These are phyloP conservation scores for Ophiosphaerella herpotricha DNA, from an alignment of 2,329 filamentous ascomycete species.

Conservation along the genomic window DNA sequence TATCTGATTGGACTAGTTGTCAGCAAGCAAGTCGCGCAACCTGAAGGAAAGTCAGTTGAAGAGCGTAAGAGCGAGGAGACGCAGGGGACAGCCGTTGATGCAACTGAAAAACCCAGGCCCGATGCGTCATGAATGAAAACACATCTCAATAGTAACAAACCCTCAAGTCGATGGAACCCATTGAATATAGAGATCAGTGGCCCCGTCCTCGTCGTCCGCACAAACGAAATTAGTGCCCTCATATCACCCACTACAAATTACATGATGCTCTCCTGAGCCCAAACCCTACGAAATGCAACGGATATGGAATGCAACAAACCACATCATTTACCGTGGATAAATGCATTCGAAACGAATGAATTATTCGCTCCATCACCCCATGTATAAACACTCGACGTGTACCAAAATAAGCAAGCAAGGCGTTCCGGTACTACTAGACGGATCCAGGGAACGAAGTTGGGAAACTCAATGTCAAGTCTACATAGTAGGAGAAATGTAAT, in stretches of 20 bases:
- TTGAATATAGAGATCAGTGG: neutral
- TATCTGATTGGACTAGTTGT: constrained; percentile 69
- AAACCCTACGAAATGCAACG: too few relatives aligned
- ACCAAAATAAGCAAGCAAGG: neutral
- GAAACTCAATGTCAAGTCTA: too few relatives aligned
- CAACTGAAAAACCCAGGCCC: constrained; percentile 1
- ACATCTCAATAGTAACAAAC: neutral
- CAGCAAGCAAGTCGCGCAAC: constrained; percentile 54
- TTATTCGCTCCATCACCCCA: neutral
- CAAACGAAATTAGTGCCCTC: too few relatives aligned
- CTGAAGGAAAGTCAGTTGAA: constrained; percentile 6
- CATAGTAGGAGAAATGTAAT: too few relatives aligned
- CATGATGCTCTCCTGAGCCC: too few relatives aligned
- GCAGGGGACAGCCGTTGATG: neutral
- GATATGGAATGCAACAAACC: too few relatives aligned
- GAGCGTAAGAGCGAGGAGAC: constrained; percentile 5
- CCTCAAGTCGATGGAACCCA: neutral
- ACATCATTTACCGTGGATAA: too few relatives aligned
- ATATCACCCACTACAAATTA: too few relatives aligned
- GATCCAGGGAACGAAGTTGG: too few relatives aligned
- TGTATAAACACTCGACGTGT: neutral
- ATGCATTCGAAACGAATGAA: too few relatives aligned
- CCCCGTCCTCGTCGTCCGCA: too few relatives aligned
- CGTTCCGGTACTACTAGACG: neutral
- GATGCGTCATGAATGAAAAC: constrained; percentile 2